Evolutionary conservation across 176 grass and related monocot species (phyloP), one percentile per base, ranked within the genome.

Genomic region (Rhynchospora breviuscula): DNA sequence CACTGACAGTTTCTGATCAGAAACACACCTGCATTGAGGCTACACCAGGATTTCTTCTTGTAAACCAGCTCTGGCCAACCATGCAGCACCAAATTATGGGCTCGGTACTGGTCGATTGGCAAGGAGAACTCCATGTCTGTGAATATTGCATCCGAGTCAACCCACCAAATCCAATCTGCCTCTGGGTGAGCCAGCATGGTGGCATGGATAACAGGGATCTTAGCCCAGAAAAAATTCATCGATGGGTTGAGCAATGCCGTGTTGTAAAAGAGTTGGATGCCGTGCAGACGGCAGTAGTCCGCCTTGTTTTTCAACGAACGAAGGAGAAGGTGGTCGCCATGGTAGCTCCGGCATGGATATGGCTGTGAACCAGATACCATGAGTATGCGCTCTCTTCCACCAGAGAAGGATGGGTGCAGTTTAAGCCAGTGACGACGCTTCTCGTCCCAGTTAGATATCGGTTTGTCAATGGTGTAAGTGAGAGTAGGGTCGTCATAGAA

Each of bases 1-100:
- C 96, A 98, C 86, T 98, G 96, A 88, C 96, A 93, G 86, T 95
- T 98, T 18, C 96, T 91, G 85, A 98, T 86, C 79, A 98, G 90
- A 85, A 98, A 95, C 1, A 98, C 92, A n/a, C 96, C 93, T 51
- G 92, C 96, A 91, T 98, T 98, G 88, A 98, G 92, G 67, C 89
- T 88, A 67, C 89, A 87, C 95, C 92, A 95, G 8, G 92, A 89
- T 72, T 63, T 79, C 5, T 15, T 31, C 22, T 61, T 74, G 79
- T 81, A 95, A 10, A 98, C 85, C 54, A 97, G 85, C 78, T 59
- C 2, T 15, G 88, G 60, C 92, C 96, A 93, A 84, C 91, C 96
- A 75, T 98, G 62, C 5, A 93, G 86, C 58, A 98, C 89, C 77
- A 98, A 22, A 90, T 98, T 98, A 84, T 93, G 89, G 21, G 2